Base-by-base conservation (phyloP, 129 eudicot species). In the Lonicera japonica region DNA sequence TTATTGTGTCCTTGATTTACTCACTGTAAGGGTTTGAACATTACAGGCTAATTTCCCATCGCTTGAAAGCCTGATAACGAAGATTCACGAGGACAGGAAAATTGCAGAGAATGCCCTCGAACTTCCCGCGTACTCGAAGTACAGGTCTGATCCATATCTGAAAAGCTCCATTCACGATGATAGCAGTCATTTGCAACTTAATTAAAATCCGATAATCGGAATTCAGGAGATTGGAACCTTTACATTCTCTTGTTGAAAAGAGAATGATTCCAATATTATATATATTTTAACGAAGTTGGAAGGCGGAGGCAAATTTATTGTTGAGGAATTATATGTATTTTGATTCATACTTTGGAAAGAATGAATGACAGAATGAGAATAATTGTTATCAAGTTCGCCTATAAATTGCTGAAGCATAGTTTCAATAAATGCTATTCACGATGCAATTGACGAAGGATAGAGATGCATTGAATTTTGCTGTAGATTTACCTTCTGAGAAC, bases 61-160 rank as follows among this genome's bases (percentile, higher is more conserved):
- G 39, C 92, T 88, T 1, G 99, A 94, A 53, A 77, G 89, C 76
- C 79, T 94, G 58, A 64, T 94, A 38, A 87, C 77, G 43, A 94
- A 79, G 79, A 94, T 94, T 60, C 92, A 83, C 12, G 95, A 94
- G 65, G 99, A 94, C 43, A 51, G 92, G 68, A 67, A 74, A 63
- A 60, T 85, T 21, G 92, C 99, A 3, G 95, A 88, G 74, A 81
- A 56, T 34, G 99, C 95, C 17, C 96, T 94, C 57, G 95, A 80
- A 15, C 89, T 94, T 72, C 96, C 96, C 22, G 21, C 57, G 36
- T 94, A 94, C 54, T 77, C 75, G 14, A 88, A 85, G 73, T 77
- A 85, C 78, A 80, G 73, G 81, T 83, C 85, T 10, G 95, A 83
- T 18, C 73, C 67, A n/a, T 81, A 85, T 69, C 56, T 88, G 56